Conservation (phyloP, 2,329 filamentous ascomycete species). For the Trichoderma sp. region DNA sequence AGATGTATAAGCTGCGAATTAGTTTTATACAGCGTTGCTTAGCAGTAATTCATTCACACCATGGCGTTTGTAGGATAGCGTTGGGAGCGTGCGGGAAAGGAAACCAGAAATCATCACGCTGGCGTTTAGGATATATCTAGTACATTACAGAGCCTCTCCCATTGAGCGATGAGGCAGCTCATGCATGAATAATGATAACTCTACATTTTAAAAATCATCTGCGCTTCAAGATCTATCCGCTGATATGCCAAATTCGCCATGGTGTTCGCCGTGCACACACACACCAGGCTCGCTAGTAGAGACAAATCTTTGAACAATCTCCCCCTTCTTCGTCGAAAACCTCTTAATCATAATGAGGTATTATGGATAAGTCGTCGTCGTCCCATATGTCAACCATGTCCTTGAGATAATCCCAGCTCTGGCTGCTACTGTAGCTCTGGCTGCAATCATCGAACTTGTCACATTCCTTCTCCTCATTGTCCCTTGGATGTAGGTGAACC, state of each 20-base stretch:
- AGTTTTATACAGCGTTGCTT: not conserved
- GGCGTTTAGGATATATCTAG: not conserved
- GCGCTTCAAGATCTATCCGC: not conserved
- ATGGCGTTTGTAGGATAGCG: constrained; percentile 16
- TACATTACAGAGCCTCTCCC: not conserved
- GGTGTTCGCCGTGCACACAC: not conserved
- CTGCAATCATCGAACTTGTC: not conserved
- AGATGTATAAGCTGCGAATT: not conserved
- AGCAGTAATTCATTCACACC: not conserved
- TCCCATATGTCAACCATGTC: not conserved
- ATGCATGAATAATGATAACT: not conserved
- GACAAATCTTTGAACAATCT: not conserved
- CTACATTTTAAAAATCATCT: not conserved
- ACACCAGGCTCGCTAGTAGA: not conserved
- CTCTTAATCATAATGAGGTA: not conserved
- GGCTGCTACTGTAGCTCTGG: not conserved
- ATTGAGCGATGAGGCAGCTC: not conserved
- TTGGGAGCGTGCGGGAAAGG: not conserved
- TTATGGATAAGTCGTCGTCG: not conserved
- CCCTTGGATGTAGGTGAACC: too few relatives aligned
- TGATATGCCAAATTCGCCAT: not conserved
- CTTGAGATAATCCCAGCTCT: not conserved
- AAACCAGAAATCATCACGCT: not conserved
- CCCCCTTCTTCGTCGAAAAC: not conserved
- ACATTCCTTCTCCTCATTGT: too few relatives aligned